A percentile compares a stretch with the other conserved stretches of the same genome.
These are phyloP conservation scores for Artomyces pyxidatus DNA, from an alignment of 768 basidiomycete genomes.

Conservation along the genomic window DNA sequence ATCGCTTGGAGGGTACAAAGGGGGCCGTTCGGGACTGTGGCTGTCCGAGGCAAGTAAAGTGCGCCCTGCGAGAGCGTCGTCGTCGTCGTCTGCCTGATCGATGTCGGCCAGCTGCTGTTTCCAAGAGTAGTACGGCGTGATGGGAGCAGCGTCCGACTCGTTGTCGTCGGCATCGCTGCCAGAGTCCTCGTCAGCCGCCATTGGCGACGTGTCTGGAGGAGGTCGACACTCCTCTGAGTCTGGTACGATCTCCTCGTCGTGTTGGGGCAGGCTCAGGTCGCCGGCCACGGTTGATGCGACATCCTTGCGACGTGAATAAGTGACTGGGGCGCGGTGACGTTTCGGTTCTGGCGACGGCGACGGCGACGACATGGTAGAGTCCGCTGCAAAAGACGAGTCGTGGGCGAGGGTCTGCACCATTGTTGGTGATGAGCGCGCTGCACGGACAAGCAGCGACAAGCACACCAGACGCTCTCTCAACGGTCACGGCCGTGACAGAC, in stretches of 20 bases:
- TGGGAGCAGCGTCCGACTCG: neutral
- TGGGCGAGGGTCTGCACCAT: too few relatives aligned
- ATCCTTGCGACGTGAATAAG: constrained; percentile 35
- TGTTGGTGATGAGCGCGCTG: too few relatives aligned
- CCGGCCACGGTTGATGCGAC: too few relatives aligned
- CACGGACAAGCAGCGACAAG: too few relatives aligned
- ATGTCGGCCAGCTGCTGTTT: constrained; percentile 12
- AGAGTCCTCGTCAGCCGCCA: neutral
- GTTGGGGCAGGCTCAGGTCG: neutral
- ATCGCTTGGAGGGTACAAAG: too few relatives aligned
- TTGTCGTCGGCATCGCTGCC: neutral
- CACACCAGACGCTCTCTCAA: too few relatives aligned
- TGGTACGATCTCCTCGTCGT: constrained; percentile 12
- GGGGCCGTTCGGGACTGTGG: too few relatives aligned
- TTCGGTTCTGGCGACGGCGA: constrained; percentile 12
- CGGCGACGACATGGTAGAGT: constrained; percentile 7
- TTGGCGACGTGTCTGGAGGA: neutral
- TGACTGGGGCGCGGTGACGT: constrained; percentile 28
- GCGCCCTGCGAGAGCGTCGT: neutral
- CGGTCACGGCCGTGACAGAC: too few relatives aligned
- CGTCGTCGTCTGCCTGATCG: constrained; percentile 7
- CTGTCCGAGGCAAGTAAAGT: too few relatives aligned
- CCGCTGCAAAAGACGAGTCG: constrained; percentile 2
- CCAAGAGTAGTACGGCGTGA: constrained; percentile 4
- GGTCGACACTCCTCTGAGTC: constrained; percentile 13